Evolutionary conservation across 1,284 basidiomycete species (phyloP), one percentile per base, ranked within the genome.

Genomic region (Boletus semigastroideus): DNA sequence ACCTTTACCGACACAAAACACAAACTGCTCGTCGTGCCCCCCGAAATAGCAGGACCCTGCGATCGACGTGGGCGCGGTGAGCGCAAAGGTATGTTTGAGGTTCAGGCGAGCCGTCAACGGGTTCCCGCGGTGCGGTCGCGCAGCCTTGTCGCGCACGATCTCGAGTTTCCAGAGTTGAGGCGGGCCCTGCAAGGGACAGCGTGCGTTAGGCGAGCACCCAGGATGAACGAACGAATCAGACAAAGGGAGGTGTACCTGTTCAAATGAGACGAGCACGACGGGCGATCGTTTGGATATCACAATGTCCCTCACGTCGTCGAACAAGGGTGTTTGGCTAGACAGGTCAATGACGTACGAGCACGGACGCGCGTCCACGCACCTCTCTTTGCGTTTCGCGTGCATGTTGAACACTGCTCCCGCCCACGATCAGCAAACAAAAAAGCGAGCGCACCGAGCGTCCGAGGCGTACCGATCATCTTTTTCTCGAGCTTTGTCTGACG

Each of bases 101-200:
- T 76, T 78, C 16, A 88, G 71, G 30, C 86, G 76, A 17, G 67
- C 67, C 54, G 75, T 55, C 60, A 74, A 44, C 54, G 63, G 33
- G 54, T 63, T 58, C 55, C 70, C 43, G 62, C 72, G 46, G 42
- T 63, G 40, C 20, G 51, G 53, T 16, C 55, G 55, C 10, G 63
- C n/a, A n/a, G n/a, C 53, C 20, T 50, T 75, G 66, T 83, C 81
- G 55, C 79, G 83, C 37, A 88, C 72, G 22, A 80, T 65, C 42
- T 89, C 86, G 39, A 91, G 67, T 64, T 82, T 86, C 87, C 88
- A 91, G 3, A 90, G 72, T 65, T 90, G 87, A 0, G 89, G 88
- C 13, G 87, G 80, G 1, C 85, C 82, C 86, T 89, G 38, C 27
- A 38, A 39, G 20, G 11, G 20, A 5, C 7, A 13, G 20, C 22